Evolutionary conservation across 495 filamentous ascomycete genomes (phyloP), one percentile per base, ranked within the genome.

Genomic region (Penicillium daleae): DNA sequence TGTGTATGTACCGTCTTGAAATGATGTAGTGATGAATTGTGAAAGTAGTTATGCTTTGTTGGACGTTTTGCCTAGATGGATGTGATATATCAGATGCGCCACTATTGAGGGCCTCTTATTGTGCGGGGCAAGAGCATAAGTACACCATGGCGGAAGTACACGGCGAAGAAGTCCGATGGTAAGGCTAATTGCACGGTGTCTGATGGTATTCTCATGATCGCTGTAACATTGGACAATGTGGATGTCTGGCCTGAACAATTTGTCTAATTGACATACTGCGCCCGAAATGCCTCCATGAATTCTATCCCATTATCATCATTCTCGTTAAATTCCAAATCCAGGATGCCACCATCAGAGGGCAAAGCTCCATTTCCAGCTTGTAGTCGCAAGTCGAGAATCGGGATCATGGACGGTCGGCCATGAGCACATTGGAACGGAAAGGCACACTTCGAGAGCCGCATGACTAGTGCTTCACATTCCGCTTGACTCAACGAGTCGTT

Each of bases 371-470:
- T 5, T 55, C 46, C 48, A 27, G 56, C 6, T 2, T 56, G 39
- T 21, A 62, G 42, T 13, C 79, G 78, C 33, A 90, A 46, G 65
- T 90, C 86, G 8, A 92, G 77, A 22, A 93, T 68, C 5, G 91
- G 91, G 10, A 92, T 81, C 85, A 93, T 88, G 27, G 87, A 88
- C 22, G 90, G 89, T 64, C 91, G 86, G 32, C 91, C 93, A 80
- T 93, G 93, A 19, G 91, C 95, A 73, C 95, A 99, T 68, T 94
- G 90, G 66, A 97, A 98, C 6, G 96, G 95, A 68, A 98, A 95
- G 1, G 80, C 86, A 63, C 91, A 96, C 3, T 67, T 67, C 9
- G 87, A 82, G 33, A 99, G 77, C 42, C 80, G 81, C 13, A 64
- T 42, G 10, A 97, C 76, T 19, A 99, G 72, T 15, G 69, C 72